Conservation (phyloP, 305 asterid genomes). For the Petunia hybrid region DNA sequence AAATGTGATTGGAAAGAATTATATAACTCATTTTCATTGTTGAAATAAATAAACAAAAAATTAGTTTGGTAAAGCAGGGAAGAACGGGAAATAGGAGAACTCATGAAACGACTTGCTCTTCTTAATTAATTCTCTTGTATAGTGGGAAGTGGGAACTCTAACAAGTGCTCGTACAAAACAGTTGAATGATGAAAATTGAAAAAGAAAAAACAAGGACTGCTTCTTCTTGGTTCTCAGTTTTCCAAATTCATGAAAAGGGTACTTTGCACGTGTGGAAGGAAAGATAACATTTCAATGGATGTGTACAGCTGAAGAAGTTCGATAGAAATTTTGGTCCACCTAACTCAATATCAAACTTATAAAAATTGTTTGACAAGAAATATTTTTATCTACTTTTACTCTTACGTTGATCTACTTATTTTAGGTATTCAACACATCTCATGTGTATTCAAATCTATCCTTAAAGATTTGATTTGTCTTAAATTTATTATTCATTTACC, state of each 20-base stretch:
- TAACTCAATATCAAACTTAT: no score
- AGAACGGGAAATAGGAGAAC: background rate
- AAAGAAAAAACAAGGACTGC: background rate
- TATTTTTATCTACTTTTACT: no score
- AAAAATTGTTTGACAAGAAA: no score
- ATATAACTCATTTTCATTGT: background rate
- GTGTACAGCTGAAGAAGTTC: no score
- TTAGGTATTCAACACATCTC: no score
- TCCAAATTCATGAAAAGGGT: background rate
- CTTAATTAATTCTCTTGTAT: background rate
- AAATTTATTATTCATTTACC: no score
- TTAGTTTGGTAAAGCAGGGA: background rate
- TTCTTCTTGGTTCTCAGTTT: background rate
- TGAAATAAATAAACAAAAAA: background rate
- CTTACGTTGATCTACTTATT: no score
- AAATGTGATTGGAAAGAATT: background rate
- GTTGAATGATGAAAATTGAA: background rate
- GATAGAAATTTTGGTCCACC: no score
- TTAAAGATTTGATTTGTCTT: no score
- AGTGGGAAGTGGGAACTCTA: background rate
- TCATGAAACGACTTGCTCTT: background rate
- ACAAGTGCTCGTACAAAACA: background rate
- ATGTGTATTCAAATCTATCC: no score
- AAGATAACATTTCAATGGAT: background rate
- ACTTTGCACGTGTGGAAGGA: background rate